phyloP scores from a whole-genome alignment of 2,329 filamentous ascomycete species.

The Xylariales sp. region DNA sequence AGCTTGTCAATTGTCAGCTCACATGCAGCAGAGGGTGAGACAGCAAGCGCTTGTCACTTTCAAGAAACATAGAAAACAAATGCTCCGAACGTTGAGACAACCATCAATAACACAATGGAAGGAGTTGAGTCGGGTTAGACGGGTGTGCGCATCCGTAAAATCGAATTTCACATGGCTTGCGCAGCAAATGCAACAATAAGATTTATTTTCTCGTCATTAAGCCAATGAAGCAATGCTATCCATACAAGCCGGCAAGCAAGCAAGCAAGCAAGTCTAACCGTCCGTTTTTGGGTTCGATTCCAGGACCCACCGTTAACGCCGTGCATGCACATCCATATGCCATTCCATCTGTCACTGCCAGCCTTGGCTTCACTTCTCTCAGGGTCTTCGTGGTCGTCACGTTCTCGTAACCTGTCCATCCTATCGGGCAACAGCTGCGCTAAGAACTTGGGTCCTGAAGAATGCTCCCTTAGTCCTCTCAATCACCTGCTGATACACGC shows the following conservation, averaged over 20 bases:
- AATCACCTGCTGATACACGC: conserved; percentile 98
- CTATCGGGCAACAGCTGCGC: conserved; percentile 55
- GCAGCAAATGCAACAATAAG: too few relatives aligned
- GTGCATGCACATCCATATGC: conserved; percentile 6
- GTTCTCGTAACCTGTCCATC: conserved; percentile 4
- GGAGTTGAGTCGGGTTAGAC: too few relatives aligned
- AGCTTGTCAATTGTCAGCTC: too few relatives aligned
- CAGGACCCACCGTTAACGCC: conserved; percentile 7
- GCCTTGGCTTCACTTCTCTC: neutral
- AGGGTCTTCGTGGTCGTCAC: neutral
- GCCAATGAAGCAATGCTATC: conserved; percentile 3
- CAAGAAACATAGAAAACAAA: too few relatives aligned
- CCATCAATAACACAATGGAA: too few relatives aligned
- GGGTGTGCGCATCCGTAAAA: too few relatives aligned
- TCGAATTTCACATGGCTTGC: too few relatives aligned
- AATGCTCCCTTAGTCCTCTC: conserved; percentile 98
- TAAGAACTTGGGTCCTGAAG: conserved; percentile 96
- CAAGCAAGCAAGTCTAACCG: conserved; percentile 6
- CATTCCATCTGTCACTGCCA: neutral
- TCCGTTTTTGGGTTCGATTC: conserved; percentile 7
- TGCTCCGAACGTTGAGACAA: too few relatives aligned
- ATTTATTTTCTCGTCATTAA: neutral
- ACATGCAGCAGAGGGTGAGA: too few relatives aligned
- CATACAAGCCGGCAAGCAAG: conserved; percentile 8
- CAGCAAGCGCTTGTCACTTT: too few relatives aligned